Evolutionary conservation across 805 yeast species (phyloP).

Genomic region (Saccharomycodes ludwigii): DNA sequence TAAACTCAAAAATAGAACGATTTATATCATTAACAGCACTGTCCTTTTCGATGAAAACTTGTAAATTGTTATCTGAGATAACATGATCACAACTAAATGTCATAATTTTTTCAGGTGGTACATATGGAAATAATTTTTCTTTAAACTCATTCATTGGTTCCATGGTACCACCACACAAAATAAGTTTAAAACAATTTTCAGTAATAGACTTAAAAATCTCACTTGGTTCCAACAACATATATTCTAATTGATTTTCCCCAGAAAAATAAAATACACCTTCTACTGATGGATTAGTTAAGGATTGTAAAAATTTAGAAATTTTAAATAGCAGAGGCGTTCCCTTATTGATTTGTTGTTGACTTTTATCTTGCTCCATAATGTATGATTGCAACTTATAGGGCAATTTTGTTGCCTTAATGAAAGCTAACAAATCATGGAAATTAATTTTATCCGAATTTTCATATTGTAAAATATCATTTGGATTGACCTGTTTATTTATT

Average conservation of each 20-base stretch:
- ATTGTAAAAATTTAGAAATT: conserved; percentile 47
- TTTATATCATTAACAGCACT: conserved; percentile 12
- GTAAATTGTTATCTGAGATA: conserved; percentile 56
- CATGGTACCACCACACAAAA: conserved; percentile 93
- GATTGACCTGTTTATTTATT: conserved; percentile 41
- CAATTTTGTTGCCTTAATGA: conserved; percentile 55
- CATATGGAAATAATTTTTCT: conserved; percentile 51
- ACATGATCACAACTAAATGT: conserved; percentile 73
- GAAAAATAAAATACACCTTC: conserved; percentile 77
- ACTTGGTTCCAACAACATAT: conserved; percentile 72
- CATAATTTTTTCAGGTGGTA: conserved; percentile 29
- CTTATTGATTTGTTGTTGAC: conserved; percentile 2
- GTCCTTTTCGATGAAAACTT: conserved; percentile 39
- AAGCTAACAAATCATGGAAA: conserved; percentile 51
- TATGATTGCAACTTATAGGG: conserved; percentile 77
- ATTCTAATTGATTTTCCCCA: conserved; percentile 34
- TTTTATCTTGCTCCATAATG: conserved; percentile 23
- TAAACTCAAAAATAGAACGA: conserved; percentile 40
- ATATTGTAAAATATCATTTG: conserved; percentile 40
- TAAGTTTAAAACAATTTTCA: conserved; percentile 51
- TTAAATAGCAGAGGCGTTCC: conserved; percentile 48
- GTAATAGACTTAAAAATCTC: conserved; percentile 54
- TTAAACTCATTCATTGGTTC: conserved; percentile 70
- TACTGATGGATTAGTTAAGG: conserved; percentile 43
- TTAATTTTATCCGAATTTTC: conserved; percentile 63